Base-by-base conservation (phyloP, 2,329 filamentous ascomycete genomes). In the Aspergillus pseudotamarii region DNA sequence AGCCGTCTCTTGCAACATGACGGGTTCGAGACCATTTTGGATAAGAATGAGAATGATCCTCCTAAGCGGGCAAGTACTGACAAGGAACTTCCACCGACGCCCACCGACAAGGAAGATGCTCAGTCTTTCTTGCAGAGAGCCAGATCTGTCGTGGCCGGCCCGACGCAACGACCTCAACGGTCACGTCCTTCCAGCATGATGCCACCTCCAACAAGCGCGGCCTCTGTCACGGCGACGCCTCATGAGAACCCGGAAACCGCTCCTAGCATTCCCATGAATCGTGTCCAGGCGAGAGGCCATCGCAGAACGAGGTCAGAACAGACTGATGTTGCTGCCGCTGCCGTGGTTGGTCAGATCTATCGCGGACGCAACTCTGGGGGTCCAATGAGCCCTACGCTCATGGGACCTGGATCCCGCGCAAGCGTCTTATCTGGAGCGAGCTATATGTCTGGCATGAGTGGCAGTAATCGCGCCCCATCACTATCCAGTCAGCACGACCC, bases 1-100 rank as follows among this genome's bases (percentile, higher is more conserved):
- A 95, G 95, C 77, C 91, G 95, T 61, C 87, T 99, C 51, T 86
- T 99, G 66, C 91, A 96, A 75, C 92, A 97, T 79, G 91, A 96
- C 73, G 94, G 96, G 69, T 98, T 97, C 70, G 94, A 99, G 80
- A 89, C 92, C 66, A 96, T 98, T 64, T 84, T 97, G 46, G 93
- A 96, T 75, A 91, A 92, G 77, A 91, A 90, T 10, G 88, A 88
- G 71, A 80, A 82, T 30, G 81, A 82, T 30, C 72, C 76, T 16
- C 65, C 73, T 38, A 69, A 74, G 57, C 61, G 48, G 32, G 59
- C 69, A 26, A 59, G 63, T 28, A 55, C 32, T 43, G 90, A 95
- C 77, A 97, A 97, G 78, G 93, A 95, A n/a, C 86, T 96, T 21
- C 92, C 92, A 6, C 86, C 91, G 2, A 89, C 92, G 0, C 91